Evolutionary conservation across 805 yeast genomes (phyloP), one percentile per base, ranked within the genome.

Genomic region (Kluyveromyces aestuarii): DNA sequence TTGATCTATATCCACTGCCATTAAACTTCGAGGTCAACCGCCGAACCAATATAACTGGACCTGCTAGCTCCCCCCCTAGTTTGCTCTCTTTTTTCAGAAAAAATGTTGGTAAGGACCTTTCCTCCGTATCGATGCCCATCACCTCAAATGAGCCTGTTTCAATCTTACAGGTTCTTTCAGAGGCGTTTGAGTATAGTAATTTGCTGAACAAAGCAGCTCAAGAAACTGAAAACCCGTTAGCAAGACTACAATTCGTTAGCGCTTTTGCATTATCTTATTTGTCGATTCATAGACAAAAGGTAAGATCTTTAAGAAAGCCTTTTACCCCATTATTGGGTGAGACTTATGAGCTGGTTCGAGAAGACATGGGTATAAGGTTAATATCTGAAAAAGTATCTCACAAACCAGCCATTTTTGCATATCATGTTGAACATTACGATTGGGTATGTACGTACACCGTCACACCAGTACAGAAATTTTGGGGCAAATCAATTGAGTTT

Each of bases 311-410:
- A 38, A 75, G 99, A 54, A 93, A 93, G 61, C 98, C 99, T 1
- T 93, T 93, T 68, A 93, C 89, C 62, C 98, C 99, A 9, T 72
- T 93, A 46, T 70, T 93, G 17, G 97, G 98, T 18, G 99, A 93
- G 63, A 90, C 97, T 0, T 93, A 67, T 64, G 99, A 93, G 66
- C 71, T 87, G 40, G 93, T 88, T 1, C 75, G 96, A 39, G 96
- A 88, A 52, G 96, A 87, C 58, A 67, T 76, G 45, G 90, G 90
- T 0, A 74, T 82, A 55, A 70, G 98, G 55, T 64, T 86, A 40
- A 55, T 93, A 6, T 74, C 87, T 16, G 99, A 93, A 63, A 93
- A 93, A 61, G 95, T 93, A 17, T 67, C 79, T 30, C 99, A 93
- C 59, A 78, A 87, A 49, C 99, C 99, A 2, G 68, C 62, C 38